These are phyloP conservation scores for Heritiera fomes DNA, from an alignment of 345 rosid genomes.

Conservation along the genomic window DNA sequence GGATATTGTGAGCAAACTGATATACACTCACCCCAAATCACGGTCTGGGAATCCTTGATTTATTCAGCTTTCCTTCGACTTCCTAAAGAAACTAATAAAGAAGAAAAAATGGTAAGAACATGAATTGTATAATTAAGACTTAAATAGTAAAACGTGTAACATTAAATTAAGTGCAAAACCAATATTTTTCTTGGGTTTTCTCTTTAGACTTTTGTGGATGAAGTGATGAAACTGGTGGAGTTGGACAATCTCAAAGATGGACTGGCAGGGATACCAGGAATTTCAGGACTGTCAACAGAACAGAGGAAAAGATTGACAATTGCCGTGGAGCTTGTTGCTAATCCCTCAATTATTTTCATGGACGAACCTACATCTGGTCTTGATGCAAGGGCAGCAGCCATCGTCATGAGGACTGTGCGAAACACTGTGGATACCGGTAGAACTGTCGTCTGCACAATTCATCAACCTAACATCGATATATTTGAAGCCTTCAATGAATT, in stretches of 20 bases:
- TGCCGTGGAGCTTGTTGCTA: conserved; percentile 77
- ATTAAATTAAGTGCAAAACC: not conserved
- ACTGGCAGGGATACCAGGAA: conserved; percentile 64
- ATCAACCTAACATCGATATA: conserved; percentile 85
- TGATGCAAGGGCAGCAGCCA: conserved; percentile 86
- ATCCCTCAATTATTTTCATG: conserved; percentile 90
- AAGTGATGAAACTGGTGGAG: conserved; percentile 70
- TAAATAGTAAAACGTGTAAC: not conserved
- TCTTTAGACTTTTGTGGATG: conserved; percentile 57
- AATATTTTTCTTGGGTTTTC: conserved; percentile 1
- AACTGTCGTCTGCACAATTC: conserved; percentile 86
- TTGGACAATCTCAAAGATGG: conserved; percentile 58
- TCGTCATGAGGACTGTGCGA: conserved; percentile 88
- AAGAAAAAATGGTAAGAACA: conserved; percentile 67
- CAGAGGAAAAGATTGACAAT: conserved; percentile 83
- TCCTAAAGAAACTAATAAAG: conserved; percentile 60
- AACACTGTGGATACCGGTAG: conserved; percentile 90
- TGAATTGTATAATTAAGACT: not conserved
- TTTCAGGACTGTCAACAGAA: conserved; percentile 77
- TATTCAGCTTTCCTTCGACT: conserved; percentile 90
- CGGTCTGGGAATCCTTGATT: conserved; percentile 77
- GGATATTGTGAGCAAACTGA: conserved; percentile 91
- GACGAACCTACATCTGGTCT: conserved; percentile 93
- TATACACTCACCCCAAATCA: conserved; percentile 90
- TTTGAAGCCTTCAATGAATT: conserved; percentile 89